A percentile compares a stretch with the other conserved stretches of the same genome.
Conservation (phyloP, 2,329 filamentous ascomycete species). For the Sporothrix brunneoviolacea region DNA sequence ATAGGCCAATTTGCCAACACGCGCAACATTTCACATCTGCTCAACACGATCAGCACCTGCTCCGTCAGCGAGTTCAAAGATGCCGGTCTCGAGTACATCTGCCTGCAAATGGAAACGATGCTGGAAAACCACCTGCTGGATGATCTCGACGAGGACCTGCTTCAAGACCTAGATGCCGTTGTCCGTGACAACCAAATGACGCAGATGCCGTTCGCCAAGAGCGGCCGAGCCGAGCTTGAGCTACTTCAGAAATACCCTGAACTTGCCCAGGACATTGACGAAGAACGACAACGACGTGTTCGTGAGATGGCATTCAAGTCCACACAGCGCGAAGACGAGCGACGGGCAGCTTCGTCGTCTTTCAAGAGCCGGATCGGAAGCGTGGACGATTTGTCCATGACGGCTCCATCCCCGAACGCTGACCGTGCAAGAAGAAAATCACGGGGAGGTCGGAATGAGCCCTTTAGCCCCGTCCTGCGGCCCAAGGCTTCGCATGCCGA, state of each 20-base stretch:
- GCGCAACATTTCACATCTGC: constrained; percentile 75
- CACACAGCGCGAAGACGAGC: constrained; percentile 59
- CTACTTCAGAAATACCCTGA: constrained; percentile 60
- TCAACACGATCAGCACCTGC: constrained; percentile 82
- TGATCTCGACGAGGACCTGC: constrained; percentile 75
- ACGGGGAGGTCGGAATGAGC: constrained; percentile 44
- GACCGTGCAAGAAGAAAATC: constrained; percentile 42
- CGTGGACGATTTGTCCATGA: constrained; percentile 53
- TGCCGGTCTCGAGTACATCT: constrained; percentile 82
- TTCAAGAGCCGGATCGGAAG: constrained; percentile 54
- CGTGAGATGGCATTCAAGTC: constrained; percentile 68
- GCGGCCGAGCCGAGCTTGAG: constrained; percentile 60
- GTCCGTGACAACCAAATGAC: constrained; percentile 78
- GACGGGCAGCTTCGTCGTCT: constrained; percentile 48
- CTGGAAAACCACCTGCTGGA: constrained; percentile 85
- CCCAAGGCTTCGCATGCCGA: constrained; percentile 64
- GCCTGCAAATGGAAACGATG: constrained; percentile 83
- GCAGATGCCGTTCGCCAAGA: constrained; percentile 69
- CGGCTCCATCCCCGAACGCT: constrained; percentile 29
- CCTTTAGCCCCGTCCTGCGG: constrained; percentile 59
- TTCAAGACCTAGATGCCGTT: constrained; percentile 70
- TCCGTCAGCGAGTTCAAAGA: constrained; percentile 81
- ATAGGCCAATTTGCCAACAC: constrained; percentile 79
- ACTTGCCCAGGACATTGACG: constrained; percentile 58
- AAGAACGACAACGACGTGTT: constrained; percentile 62